Percentiles rank a stretch among this genome's conserved stretches.
Evolutionary conservation across 371 early-diverging fungal species (phyloP).

Genomic region (Rhizomucor miehei): DNA sequence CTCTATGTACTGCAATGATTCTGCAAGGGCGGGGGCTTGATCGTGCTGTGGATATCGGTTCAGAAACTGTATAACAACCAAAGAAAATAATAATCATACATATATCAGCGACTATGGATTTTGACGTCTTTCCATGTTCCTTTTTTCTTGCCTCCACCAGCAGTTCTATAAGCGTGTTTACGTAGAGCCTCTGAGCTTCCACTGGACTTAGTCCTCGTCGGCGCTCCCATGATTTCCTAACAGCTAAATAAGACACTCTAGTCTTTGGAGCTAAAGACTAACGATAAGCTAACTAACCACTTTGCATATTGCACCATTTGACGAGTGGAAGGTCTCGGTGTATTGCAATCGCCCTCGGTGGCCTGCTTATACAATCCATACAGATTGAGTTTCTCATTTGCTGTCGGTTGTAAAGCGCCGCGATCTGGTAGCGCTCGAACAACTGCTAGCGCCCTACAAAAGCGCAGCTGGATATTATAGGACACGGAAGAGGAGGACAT

Average conservation of each 20-base stretch:
- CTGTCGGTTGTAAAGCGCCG: slow-evolving; percentile 44
- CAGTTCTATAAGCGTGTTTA: slow-evolving; percentile 23
- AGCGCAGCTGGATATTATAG: slow-evolving; percentile 22
- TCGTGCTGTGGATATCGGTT: slow-evolving; percentile 19
- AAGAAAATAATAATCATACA: no score
- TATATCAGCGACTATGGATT: no score
- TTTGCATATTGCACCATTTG: slow-evolving; percentile 26
- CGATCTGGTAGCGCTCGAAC: slow-evolving; percentile 25
- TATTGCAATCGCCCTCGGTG: slow-evolving; percentile 64
- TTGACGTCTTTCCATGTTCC: neutral
- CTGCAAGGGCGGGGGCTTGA: slow-evolving; percentile 8
- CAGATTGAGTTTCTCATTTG: slow-evolving; percentile 65
- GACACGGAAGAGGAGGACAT: slow-evolving; percentile 7
- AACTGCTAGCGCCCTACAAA: slow-evolving; percentile 29
- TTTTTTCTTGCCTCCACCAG: slow-evolving; percentile 19
- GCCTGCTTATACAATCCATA: slow-evolving; percentile 82
- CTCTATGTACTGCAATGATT: slow-evolving; percentile 14
- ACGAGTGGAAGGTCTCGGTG: slow-evolving; percentile 29
- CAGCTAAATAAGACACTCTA: neutral
- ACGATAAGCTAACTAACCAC: slow-evolving; percentile 19
- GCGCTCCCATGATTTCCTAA: slow-evolving; percentile 37
- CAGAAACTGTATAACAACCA: slow-evolving; percentile 13
- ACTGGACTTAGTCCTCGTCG: slow-evolving; percentile 28
- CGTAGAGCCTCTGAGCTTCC: slow-evolving; percentile 29
- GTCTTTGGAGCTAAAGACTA: slow-evolving; percentile 1